Conservation (phyloP, 78 protist genomes). For the Goniomonas avonlea region DNA sequence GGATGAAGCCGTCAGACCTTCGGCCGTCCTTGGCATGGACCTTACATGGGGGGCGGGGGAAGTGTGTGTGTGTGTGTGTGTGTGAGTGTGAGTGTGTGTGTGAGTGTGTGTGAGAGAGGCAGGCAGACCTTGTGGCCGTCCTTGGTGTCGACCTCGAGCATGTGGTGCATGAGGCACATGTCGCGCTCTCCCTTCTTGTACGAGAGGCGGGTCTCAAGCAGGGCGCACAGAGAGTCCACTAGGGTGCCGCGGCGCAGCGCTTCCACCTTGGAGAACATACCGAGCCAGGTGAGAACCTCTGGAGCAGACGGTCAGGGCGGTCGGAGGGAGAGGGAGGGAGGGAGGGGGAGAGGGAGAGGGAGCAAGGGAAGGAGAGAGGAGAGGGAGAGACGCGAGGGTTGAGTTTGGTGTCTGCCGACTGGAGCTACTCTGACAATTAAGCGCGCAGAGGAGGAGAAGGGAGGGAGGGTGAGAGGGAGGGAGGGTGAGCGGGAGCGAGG, state of each 20-base stretch:
- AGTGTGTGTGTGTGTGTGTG: not conserved
- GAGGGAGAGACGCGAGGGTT: not conserved
- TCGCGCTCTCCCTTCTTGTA: conserved; percentile 51
- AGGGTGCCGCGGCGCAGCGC: not conserved
- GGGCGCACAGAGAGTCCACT: not conserved
- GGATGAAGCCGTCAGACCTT: too few relatives aligned
- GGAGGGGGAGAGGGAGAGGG: not conserved
- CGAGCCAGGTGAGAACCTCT: too few relatives aligned
- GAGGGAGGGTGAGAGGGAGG: too few relatives aligned
- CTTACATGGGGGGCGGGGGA: too few relatives aligned
- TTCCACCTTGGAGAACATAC: not conserved
- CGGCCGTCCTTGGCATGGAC: too few relatives aligned
- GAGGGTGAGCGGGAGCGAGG: too few relatives aligned
- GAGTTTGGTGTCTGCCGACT: too few relatives aligned
- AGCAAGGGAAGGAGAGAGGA: not conserved
- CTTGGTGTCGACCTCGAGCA: not conserved
- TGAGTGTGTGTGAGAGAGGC: not conserved
- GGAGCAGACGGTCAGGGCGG: too few relatives aligned
- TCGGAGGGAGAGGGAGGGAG: too few relatives aligned
- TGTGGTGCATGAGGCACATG: conserved; percentile 45
- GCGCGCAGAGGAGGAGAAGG: too few relatives aligned
- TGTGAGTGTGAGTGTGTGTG: not conserved
- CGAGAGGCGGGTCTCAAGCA: not conserved
- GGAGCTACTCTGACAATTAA: too few relatives aligned
- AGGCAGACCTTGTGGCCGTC: not conserved